Evolutionary conservation across 345 rosid genomes (phyloP).

Genomic region (Barbarea vulgaris): DNA sequence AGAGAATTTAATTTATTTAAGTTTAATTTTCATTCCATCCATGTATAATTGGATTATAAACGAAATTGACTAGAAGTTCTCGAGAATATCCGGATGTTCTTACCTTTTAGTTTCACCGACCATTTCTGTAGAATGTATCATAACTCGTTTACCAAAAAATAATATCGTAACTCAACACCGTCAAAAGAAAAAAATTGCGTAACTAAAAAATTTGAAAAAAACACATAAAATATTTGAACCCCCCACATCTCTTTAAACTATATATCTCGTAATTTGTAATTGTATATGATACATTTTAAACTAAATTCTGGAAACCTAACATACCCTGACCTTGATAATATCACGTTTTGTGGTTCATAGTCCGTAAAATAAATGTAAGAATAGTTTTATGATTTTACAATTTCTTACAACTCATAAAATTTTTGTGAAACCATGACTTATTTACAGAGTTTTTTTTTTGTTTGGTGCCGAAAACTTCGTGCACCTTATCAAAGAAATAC

Average conservation of each 20-base stretch:
- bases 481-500: too few relatives aligned
- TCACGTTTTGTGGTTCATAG: background rate
- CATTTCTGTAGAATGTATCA: constrained; percentile 16
- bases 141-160: constrained; percentile 25
- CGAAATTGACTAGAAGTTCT: constrained; percentile 19
- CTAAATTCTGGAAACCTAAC: constrained; percentile 4
- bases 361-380: background rate
- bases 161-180: constrained; percentile 12
- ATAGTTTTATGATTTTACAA: background rate
- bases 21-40: background rate
- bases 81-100: constrained; percentile 30
- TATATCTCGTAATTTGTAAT: background rate
- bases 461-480: too few relatives aligned
- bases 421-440: too few relatives aligned
- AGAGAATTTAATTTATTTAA: background rate
- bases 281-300: background rate
- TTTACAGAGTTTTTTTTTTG: too few relatives aligned
- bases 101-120: constrained; percentile 34
- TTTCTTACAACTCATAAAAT: too few relatives aligned
- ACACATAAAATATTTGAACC: background rate
- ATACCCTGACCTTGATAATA: background rate
- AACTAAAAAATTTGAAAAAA: background rate
- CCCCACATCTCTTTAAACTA: background rate
- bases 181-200: background rate
- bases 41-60: background rate